Base-by-base conservation (phyloP, 805 yeast species). In the Blastobotrys americana region DNA sequence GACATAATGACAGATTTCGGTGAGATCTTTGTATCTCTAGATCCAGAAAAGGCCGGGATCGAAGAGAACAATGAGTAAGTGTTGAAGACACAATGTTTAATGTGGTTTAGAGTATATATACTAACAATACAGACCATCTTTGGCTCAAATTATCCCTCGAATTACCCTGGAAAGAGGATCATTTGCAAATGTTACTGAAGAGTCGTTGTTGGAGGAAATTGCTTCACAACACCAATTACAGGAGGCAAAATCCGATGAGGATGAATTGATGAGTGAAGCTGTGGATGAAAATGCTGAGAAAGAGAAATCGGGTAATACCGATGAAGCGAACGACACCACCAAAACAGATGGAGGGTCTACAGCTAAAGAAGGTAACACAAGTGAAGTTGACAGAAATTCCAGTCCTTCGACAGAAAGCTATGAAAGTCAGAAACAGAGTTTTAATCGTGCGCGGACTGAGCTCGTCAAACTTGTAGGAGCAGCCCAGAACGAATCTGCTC, bases 401-500 rank as follows among this genome's bases (percentile, higher is more conserved):
- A 40, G 31, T 2, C 41, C 43, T 9, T 18, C 36, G 2, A 19
- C 31, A 17, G 27, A 36, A 22, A 37, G 22, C 8, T 47, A 39
- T 16, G 51, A 42, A 6, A 27, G 27, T 6, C 41, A 41, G n/a
- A 34, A 33, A 37, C 48, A 42, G 37, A 27, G 39, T 22, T 56
- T 55, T 27, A 57, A 53, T 15, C 59, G 59, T 31, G 46, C 51
- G 22, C 50, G 64, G 20, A 49, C 51, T 3, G 55, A 51, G 41
- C 47, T 57, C 37, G 50, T 52, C 34, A 49, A 48, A 21, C 52
- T 48, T 38, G 54, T 58, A 22, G 51, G 76, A 43, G 62, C 77
- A 0, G 95, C 97, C 1, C 68, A 85, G 53, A 93, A 90, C 59
- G 97, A 93, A 58, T 80, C 95, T 0, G 88, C 96, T 0, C 64